Evolutionary conservation across 1,284 basidiomycete genomes (phyloP).

Genomic region (Trichosporon sp.): DNA sequence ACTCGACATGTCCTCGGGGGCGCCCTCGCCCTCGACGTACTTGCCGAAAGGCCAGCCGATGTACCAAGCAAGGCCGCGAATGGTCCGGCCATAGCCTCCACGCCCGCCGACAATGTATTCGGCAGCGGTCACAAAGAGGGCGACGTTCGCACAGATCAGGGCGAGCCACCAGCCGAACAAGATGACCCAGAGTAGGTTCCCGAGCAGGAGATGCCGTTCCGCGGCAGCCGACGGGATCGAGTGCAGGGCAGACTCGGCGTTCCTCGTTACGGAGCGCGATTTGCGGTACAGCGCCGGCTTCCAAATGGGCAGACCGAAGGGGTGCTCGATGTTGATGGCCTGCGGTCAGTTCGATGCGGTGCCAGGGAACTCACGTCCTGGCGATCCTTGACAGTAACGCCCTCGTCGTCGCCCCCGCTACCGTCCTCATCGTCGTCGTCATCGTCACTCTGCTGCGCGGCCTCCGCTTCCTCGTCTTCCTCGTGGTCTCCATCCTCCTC

Average conservation of each 20-base stretch:
- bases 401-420: constrained; percentile 63
- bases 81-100: constrained; percentile 74
- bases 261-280: constrained; percentile 88
- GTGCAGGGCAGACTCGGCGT: constrained; percentile 92
- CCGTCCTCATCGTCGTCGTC: constrained; percentile 38
- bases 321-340: constrained; percentile 95
- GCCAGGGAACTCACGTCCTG: constrained; percentile 65
- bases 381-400: constrained; percentile 85
- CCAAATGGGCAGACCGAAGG: constrained; percentile 99
- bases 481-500: constrained; percentile 1
- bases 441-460: constrained; percentile 23
- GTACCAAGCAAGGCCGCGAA: constrained; percentile 93
- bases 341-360: constrained; percentile 20
- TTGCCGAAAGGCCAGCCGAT: constrained; percentile 98
- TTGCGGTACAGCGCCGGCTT: constrained; percentile 99
- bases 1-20: constrained; percentile 30
- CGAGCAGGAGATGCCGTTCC: constrained; percentile 81
- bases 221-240: constrained; percentile 85
- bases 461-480: constrained; percentile 33
- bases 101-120: constrained; percentile 61
- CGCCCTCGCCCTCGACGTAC: constrained; percentile 84
- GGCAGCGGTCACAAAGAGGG: constrained; percentile 64
- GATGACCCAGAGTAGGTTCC: constrained; percentile 87
- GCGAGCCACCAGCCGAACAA: constrained; percentile 91
- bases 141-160: constrained; percentile 62